Percentiles rank a stretch among this genome's conserved stretches.
phyloP scores from a whole-genome alignment of 108 stramenopile species.

The Schizochytrium sp. region DNA sequence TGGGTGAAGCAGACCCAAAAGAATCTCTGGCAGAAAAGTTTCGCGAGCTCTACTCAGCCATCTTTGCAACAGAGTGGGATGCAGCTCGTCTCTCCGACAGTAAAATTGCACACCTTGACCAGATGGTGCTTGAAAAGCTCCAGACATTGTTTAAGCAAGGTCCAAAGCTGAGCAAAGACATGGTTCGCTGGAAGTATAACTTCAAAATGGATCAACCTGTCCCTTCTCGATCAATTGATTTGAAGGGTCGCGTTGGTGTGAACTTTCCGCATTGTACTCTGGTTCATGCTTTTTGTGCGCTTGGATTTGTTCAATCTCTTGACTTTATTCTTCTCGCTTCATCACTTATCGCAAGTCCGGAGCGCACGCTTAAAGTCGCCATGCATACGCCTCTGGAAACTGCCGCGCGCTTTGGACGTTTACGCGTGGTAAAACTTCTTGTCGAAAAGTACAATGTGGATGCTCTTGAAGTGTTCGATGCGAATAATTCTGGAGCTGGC shows the following conservation, averaged over 20 bases:
- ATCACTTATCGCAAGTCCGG: neutral
- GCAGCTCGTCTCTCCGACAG: neutral
- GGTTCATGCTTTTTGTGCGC: constrained; percentile 2
- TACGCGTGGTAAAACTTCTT: neutral
- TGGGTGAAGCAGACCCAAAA: neutral
- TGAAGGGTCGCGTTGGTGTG: neutral
- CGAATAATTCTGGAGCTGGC: neutral
- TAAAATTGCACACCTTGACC: neutral
- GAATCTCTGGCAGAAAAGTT: neutral
- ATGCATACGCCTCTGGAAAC: constrained; percentile 27
- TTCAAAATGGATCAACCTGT: neutral
- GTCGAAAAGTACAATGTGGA: neutral
- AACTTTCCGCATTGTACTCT: neutral
- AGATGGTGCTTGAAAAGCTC: neutral
- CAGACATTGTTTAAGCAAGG: neutral
- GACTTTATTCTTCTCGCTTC: neutral
- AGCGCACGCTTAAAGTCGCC: neutral
- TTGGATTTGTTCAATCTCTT: neutral
- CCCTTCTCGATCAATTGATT: neutral
- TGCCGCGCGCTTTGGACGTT: neutral
- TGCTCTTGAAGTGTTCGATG: neutral
- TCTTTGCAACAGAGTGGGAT: neutral
- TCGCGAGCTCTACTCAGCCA: neutral
- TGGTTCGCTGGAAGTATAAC: neutral
- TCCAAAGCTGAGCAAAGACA: neutral